Evolutionary conservation across 441 rosid species (phyloP).

Genomic region (Capsella rubella): DNA sequence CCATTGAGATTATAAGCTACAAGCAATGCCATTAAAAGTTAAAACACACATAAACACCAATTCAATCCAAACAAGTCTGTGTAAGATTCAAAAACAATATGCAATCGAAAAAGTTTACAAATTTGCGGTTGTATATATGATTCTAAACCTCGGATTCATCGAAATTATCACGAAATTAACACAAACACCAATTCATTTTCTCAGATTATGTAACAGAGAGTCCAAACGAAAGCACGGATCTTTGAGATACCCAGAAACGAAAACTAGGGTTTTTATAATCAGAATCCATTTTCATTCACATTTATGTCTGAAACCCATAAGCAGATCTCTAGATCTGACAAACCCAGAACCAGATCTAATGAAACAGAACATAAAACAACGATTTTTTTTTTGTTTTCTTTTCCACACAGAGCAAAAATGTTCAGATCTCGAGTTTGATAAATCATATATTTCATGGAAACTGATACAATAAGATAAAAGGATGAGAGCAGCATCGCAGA

Average conservation of each 20-base stretch:
- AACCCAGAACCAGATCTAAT: conserved; percentile 36
- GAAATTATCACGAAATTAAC: conserved; percentile 6
- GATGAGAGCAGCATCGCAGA: neutral
- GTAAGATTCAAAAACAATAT: neutral
- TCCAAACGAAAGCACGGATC: conserved; percentile 5
- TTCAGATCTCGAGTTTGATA: no score
- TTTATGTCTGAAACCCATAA: conserved; percentile 22
- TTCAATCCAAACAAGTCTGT: neutral
- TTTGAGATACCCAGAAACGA: conserved; percentile 1
- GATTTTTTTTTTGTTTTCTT: neutral
- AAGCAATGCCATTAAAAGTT: neutral
- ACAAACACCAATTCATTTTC: conserved; percentile 19
- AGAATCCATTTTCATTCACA: no score
- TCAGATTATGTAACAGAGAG: conserved; percentile 44
- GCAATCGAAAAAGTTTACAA: neutral
- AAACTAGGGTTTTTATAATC: neutral
- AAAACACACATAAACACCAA: neutral
- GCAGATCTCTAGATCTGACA: conserved; percentile 49
- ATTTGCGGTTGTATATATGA: conserved; percentile 3
- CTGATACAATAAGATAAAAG: neutral
- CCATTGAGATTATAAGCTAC: conserved; percentile 58
- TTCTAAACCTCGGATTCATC: conserved; percentile 4
- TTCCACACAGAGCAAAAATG: neutral
- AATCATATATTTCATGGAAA: neutral
- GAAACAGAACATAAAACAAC: conserved; percentile 21